Evolutionary conservation across 169 alveolate species (phyloP), one percentile per base, ranked within the genome.

Genomic region (Plasmodium gallinaceum): DNA sequence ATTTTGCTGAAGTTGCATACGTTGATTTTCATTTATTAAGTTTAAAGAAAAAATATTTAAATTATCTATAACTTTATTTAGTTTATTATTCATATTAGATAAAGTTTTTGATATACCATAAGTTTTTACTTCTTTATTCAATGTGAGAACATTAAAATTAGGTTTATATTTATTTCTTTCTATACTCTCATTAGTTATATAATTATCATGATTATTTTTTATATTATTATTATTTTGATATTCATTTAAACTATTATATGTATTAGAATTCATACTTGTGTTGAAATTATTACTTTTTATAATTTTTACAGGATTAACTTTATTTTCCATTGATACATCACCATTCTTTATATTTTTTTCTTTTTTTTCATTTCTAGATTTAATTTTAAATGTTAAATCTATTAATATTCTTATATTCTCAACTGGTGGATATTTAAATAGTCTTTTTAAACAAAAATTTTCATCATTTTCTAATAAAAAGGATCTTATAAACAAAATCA

Each of bases 391-490:
- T 22, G 88, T 60, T 46, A 75, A 75, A 42, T 75, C 88, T 0
- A 75, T 75, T 75, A 75, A 61, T 61, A 75, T 75, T 46, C 74
- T 75, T 61, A 75, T 62, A 66, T 75, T 75, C 60, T 75, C 88
- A 6, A 75, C 88, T n/a, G 88, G 88, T 5, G 88, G 88, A 48
- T 75, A 75, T 75, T 75, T 75, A 75, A 75, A 75, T 16, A 75
- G 64, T 20, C 88, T 75, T 43, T 75, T 75, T n/a, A 75, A 66
- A 39, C 88, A 75, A 75, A 37, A 43, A 42, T 75, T 75, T 37
- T 75, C 88, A 62, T 75, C 88, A 52, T 46, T 75, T 42, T 75
- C 88, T 22, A 75, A 62, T 66, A 75, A 75, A 43, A 75, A 75
- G 14, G 88, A 61, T 48, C 74, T 75, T 51, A 75, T 75, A 66